Percentiles rank a stretch among this genome's conserved stretches.
These are phyloP conservation scores for Paramecium tetraurelia DNA, from an alignment of 73 alveolate genomes.

Conservation along the genomic window DNA sequence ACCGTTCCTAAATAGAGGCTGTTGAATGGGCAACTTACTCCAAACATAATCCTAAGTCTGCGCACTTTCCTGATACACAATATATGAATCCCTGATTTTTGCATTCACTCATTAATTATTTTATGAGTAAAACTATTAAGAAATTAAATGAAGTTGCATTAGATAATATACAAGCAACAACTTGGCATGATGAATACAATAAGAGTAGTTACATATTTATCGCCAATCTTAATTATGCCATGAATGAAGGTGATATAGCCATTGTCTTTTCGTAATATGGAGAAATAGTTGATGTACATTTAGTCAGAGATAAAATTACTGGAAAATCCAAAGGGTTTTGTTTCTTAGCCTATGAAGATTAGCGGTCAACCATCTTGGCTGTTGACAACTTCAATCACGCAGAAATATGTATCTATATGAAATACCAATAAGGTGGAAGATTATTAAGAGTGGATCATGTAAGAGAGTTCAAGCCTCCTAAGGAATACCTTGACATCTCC, in stretches of 20 bases:
- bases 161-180: background rate
- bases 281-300: conserved; percentile 91
- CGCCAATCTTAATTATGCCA: conserved; percentile 74
- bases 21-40: background rate
- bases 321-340: conserved; percentile 96
- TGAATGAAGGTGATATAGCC: conserved; percentile 98
- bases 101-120: background rate
- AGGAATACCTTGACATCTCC: conserved; percentile 81
- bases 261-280: conserved; percentile 93
- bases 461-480: conserved; percentile 85
- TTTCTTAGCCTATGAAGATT: conserved; percentile 94
- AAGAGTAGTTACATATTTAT: background rate
- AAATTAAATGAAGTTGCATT: background rate
- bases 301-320: conserved; percentile 90
- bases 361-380: conserved; percentile 93
- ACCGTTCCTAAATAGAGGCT: conserved; percentile 8
- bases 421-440: conserved; percentile 69
- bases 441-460: conserved; percentile 91
- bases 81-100: background rate
- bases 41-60: background rate
- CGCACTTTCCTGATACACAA: background rate
- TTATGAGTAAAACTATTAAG: background rate
- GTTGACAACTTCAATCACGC: conserved; percentile 96
- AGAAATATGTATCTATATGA: conserved; percentile 67
- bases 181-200: background rate